phyloP scores from a whole-genome alignment of 75 land plant genomes.

The Pinus taeda region DNA sequence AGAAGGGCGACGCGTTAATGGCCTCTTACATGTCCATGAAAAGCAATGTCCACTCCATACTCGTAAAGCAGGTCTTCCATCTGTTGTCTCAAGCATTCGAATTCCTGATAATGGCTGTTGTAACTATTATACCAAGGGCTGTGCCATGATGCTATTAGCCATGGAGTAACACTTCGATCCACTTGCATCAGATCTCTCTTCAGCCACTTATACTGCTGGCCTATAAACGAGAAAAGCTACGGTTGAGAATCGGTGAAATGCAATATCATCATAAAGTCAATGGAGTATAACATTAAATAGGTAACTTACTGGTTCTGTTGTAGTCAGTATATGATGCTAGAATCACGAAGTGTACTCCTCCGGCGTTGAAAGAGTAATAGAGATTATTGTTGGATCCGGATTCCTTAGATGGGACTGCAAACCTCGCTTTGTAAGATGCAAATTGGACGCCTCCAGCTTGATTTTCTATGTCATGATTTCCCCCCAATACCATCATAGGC shows the following conservation, averaged over 20 bases:
- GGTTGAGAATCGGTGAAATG: no score
- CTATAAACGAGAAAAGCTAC: no score
- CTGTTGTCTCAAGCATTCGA: constrained; percentile 90
- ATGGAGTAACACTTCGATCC: constrained; percentile 75
- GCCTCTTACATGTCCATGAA: constrained; percentile 96
- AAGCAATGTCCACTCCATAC: constrained; percentile 75
- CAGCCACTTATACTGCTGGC: constrained; percentile 44
- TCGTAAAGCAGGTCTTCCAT: constrained; percentile 83
- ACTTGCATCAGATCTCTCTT: constrained; percentile 47
- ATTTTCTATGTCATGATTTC: constrained; percentile 93
- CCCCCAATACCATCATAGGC: constrained; percentile 95
- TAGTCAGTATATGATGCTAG: constrained; percentile 87
- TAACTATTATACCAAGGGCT: constrained; percentile 97
- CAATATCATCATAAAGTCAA: not conserved
- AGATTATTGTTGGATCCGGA: constrained; percentile 60
- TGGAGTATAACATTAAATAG: no score
- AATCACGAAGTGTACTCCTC: constrained; percentile 88
- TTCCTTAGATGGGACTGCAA: constrained; percentile 82
- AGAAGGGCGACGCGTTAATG: no score
- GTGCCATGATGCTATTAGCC: constrained; percentile 89
- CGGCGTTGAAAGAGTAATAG: constrained; percentile 91
- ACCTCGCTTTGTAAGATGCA: constrained; percentile 71
- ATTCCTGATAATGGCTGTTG: constrained; percentile 85
- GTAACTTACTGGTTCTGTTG: constrained; percentile 55
- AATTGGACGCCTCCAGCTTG: constrained; percentile 66